Conservation (phyloP, 441 rosid genomes). For the Populus hybrid region DNA sequence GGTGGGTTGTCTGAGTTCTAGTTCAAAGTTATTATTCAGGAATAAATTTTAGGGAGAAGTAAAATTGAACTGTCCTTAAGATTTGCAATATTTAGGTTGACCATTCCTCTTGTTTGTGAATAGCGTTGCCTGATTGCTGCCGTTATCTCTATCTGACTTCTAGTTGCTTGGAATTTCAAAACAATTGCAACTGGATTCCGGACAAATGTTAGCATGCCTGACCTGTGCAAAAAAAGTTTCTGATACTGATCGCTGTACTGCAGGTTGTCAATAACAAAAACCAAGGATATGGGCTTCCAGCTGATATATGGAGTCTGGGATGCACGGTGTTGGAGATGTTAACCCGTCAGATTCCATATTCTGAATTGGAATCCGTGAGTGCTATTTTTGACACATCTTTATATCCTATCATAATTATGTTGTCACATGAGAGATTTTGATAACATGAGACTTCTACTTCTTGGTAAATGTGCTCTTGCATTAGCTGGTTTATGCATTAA, state of each 20-base stretch:
- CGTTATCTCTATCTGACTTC: not conserved
- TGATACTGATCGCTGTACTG: conserved; percentile 20
- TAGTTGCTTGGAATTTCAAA: not conserved
- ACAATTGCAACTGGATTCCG: not conserved
- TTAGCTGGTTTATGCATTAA: not conserved
- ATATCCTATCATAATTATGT: conserved; percentile 1
- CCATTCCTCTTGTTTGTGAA: not conserved
- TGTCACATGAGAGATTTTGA: not conserved
- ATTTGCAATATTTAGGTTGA: not conserved
- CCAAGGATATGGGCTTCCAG: conserved; percentile 84
- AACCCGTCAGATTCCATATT: conserved; percentile 65
- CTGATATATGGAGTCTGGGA: conserved; percentile 99
- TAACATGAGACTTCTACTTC: not conserved
- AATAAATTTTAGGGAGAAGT: not conserved
- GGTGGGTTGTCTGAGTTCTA: not conserved
- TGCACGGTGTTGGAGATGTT: conserved; percentile 94
- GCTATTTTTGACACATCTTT: conserved; percentile 7
- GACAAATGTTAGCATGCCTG: not conserved
- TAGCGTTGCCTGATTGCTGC: not conserved
- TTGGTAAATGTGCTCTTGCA: not conserved
- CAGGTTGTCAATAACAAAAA: conserved; percentile 73
- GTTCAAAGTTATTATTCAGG: not conserved
- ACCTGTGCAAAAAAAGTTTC: not conserved
- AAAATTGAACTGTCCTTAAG: not conserved
- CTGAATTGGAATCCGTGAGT: conserved; percentile 64